Evolutionary conservation across 2,329 filamentous ascomycete species (phyloP).

Genomic region (Claviceps digitariae): DNA sequence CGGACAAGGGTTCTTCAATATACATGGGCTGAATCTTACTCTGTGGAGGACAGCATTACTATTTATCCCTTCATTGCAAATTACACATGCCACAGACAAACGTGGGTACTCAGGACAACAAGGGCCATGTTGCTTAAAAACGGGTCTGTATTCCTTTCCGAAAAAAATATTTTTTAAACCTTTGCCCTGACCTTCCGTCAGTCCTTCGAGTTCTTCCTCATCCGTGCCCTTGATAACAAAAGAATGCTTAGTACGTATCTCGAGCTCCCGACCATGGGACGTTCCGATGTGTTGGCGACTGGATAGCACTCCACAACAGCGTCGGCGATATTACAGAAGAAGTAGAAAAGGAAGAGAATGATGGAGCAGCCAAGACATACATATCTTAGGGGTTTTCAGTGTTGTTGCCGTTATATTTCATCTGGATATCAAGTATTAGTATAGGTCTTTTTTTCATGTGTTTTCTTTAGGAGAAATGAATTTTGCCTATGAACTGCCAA

Average conservation of each 20-base stretch:
- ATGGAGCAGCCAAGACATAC: neutral
- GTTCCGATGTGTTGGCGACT: conserved; percentile 27
- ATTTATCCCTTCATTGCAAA: conserved; percentile 43
- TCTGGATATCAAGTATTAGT: too few relatives aligned
- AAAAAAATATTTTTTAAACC: too few relatives aligned
- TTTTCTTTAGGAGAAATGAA: too few relatives aligned
- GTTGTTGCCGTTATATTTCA: too few relatives aligned
- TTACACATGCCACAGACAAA: conserved; percentile 38
- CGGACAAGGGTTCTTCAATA: conserved; percentile 36
- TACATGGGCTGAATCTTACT: conserved; percentile 42
- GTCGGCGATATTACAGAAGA: conserved; percentile 22
- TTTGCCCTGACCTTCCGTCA: too few relatives aligned
- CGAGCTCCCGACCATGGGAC: conserved; percentile 31
- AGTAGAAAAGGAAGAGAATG: neutral
- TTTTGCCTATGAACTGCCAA: too few relatives aligned
- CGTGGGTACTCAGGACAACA: too few relatives aligned
- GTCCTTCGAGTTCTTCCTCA: too few relatives aligned
- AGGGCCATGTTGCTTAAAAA: neutral
- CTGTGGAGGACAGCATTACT: conserved; percentile 38
- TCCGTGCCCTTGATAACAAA: too few relatives aligned
- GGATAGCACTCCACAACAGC: conserved; percentile 34
- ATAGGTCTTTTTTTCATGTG: too few relatives aligned
- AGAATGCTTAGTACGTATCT: conserved; percentile 35
- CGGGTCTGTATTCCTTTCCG: neutral
- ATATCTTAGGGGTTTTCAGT: too few relatives aligned